Percentiles rank a stretch among this genome's conserved stretches.
These are phyloP conservation scores for Fusarium oxysporum DNA, from an alignment of 2,329 filamentous ascomycete species.

Conservation along the genomic window DNA sequence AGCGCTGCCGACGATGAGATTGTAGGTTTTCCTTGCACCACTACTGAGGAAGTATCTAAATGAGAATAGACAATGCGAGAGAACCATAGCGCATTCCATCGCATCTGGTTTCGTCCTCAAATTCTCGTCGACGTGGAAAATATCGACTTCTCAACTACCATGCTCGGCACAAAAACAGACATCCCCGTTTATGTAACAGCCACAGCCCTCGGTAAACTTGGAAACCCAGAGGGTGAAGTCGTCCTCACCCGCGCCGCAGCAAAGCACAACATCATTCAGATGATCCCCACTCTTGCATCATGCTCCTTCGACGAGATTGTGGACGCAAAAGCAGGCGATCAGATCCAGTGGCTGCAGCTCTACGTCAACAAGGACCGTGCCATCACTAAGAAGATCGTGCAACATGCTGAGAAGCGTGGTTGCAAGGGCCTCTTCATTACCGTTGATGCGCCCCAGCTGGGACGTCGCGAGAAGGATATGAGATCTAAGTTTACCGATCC, in stretches of 20 bases:
- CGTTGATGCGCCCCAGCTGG: conserved; percentile 95
- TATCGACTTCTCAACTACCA: conserved; percentile 88
- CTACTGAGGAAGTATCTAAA: conserved; percentile 3
- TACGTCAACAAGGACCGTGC: conserved; percentile 96
- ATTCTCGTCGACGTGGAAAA: conserved; percentile 90
- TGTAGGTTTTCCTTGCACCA: conserved; percentile 43
- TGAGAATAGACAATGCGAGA: conserved; percentile 82
- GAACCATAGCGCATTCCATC: conserved; percentile 95
- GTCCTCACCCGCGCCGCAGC: conserved; percentile 85
- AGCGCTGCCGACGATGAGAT: conserved; percentile 75
- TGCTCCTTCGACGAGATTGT: conserved; percentile 98
- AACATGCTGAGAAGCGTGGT: conserved; percentile 90
- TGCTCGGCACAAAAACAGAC: conserved; percentile 87
- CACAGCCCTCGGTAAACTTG: conserved; percentile 94
- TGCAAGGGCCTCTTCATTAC: conserved; percentile 98
- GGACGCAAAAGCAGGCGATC: conserved; percentile 80
- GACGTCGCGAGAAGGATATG: conserved; percentile 97
- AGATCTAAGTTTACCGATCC: conserved; percentile 88
- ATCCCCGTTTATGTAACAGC: conserved; percentile 97
- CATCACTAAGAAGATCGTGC: conserved; percentile 89
- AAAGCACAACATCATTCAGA: conserved; percentile 93
- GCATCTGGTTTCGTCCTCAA: conserved; percentile 94
- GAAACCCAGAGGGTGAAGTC: conserved; percentile 93
- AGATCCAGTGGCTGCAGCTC: conserved; percentile 96
- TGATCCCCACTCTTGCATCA: conserved; percentile 97